Percentiles rank a stretch among this genome's conserved stretches.
Conservation (phyloP, 2,329 filamentous ascomycete species). For the Didymella keratinophila region DNA sequence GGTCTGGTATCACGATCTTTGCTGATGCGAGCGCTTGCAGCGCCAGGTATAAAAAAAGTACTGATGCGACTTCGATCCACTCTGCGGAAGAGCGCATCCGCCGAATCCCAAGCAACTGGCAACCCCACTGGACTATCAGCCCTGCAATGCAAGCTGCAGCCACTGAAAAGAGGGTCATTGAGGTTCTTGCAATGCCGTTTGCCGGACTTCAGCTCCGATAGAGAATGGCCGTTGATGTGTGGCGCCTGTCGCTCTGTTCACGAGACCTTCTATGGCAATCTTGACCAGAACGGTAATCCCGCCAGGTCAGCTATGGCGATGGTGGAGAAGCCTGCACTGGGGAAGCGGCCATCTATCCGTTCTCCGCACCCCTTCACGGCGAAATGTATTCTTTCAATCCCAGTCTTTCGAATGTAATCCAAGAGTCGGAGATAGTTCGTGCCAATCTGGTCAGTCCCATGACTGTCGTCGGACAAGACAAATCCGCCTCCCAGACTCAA, state of each 20-base stretch:
- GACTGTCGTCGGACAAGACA: conserved; percentile 93
- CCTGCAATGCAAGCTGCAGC: conserved; percentile 24
- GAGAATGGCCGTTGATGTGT: conserved; percentile 10
- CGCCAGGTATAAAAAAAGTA: conserved; percentile 24
- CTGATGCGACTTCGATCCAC: conserved; percentile 15
- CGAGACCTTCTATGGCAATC: conserved; percentile 10
- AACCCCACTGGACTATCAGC: neutral
- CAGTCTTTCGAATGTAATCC: conserved; percentile 72
- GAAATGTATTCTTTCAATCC: conserved; percentile 65
- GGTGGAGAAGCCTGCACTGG: conserved; percentile 47
- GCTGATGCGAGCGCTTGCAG: conserved; percentile 38
- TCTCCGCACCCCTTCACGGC: conserved; percentile 24
- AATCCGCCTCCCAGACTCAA: conserved; percentile 77
- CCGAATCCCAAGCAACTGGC: neutral
- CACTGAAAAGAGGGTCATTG: conserved; percentile 15
- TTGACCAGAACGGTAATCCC: conserved; percentile 42
- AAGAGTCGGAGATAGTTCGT: conserved; percentile 79
- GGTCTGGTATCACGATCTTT: conserved; percentile 38
- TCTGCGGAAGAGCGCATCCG: conserved; percentile 8
- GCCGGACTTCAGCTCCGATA: conserved; percentile 20
- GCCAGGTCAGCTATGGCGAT: conserved; percentile 41
- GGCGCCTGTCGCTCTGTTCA: conserved; percentile 12
- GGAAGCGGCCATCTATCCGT: conserved; percentile 43
- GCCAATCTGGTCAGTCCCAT: conserved; percentile 86
- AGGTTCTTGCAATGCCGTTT: conserved; percentile 14